Percentiles rank a stretch among this genome's conserved stretches.
Conservation (phyloP, 805 yeast genomes). For the Kuraishia cidri region DNA sequence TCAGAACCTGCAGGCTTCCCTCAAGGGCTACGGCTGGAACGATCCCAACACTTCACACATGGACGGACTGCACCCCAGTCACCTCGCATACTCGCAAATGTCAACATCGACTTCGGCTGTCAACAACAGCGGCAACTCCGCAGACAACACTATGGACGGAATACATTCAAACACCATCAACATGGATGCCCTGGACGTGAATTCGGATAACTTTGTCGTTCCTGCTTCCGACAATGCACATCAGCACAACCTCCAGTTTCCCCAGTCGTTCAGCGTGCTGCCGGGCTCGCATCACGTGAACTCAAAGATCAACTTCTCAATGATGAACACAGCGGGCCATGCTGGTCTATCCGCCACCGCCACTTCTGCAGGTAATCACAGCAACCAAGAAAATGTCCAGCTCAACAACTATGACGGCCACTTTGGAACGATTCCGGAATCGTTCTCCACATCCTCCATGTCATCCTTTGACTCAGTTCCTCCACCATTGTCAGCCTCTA, state of each 20-base stretch:
- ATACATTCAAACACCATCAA: no score
- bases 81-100: no score
- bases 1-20: no score
- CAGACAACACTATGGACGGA: no score
- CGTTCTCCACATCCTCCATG: constrained; percentile 14
- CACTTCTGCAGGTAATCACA: not conserved
- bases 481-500: constrained; percentile 11
- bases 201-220: not conserved
- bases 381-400: not conserved
- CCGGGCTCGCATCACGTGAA: not conserved
- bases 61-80: no score
- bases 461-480: constrained; percentile 20
- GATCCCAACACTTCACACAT: no score
- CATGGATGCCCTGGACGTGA: not conserved
- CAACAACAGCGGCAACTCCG: no score
- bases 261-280: constrained; percentile 2
- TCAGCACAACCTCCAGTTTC: constrained; percentile 1
- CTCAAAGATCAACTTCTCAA: not conserved
- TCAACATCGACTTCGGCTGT: no score
- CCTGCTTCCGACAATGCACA: constrained; percentile 3
- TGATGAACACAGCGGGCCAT: no score
- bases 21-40: no score
- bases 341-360: not conserved
- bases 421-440: constrained; percentile 8
- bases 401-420: not conserved